Evolutionary conservation across 73 alveolate species (phyloP).

Genomic region (Tetrahymena malaccensis): DNA sequence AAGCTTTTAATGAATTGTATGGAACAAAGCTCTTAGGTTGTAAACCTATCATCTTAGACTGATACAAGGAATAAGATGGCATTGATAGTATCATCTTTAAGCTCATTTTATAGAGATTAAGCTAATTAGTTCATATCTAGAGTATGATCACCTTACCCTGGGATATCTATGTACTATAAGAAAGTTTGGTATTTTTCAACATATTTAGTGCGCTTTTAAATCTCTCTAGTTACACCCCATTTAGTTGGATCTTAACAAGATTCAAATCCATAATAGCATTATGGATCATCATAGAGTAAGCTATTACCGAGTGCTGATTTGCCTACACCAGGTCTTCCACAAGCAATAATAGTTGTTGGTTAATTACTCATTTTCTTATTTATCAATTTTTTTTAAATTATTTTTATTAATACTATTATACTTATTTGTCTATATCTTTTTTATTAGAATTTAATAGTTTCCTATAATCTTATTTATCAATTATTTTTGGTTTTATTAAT

Average conservation of each 20-base stretch:
- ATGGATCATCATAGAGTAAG: background rate
- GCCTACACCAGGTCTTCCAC: background rate
- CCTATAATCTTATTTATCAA: no score
- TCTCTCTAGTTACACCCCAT: background rate
- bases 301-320: background rate
- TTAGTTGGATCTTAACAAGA: background rate
- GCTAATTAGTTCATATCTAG: background rate
- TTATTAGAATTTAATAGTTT: no score
- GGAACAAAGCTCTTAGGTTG: background rate
- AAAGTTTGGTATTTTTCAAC: background rate
- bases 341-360: background rate
- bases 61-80: background rate
- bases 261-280: background rate
- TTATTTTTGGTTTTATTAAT: no score
- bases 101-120: background rate
- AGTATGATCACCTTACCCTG: background rate
- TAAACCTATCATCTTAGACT: background rate
- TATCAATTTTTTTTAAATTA: no score
- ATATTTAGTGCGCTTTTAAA: background rate
- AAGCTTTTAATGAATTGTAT: background rate
- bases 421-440: no score
- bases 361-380: background rate
- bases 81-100: background rate
- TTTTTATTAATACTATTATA: no score
- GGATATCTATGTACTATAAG: background rate